Evolutionary conservation across 108 stramenopile genomes (phyloP).

Genomic region (Cyclostephanos invisitatus): DNA sequence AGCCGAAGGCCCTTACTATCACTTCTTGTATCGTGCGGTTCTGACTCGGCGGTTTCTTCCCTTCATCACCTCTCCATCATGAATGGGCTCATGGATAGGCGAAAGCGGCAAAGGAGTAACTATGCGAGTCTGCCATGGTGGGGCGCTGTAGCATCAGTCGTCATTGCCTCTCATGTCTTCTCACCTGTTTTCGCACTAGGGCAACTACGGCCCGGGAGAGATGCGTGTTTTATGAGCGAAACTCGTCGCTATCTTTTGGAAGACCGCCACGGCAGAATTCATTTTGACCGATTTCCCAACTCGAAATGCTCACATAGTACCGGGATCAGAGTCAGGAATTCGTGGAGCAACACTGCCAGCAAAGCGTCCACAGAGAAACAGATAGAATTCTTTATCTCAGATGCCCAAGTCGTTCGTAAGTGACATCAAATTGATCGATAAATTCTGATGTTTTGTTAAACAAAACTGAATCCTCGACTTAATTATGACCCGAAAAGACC

Average conservation of each 20-base stretch:
- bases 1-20: too few relatives aligned
- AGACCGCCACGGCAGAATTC: not conserved
- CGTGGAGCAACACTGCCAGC: not conserved
- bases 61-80: too few relatives aligned
- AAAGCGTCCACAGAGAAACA: not conserved
- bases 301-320: conserved; percentile 2
- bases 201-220: not conserved
- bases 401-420: conserved; percentile 49
- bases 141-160: not conserved
- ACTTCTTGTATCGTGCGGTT: too few relatives aligned
- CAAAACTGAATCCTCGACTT: not conserved
- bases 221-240: not conserved
- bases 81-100: not conserved
- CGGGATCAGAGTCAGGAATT: not conserved
- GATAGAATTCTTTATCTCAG: conserved; percentile 37
- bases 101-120: not conserved
- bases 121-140: not conserved
- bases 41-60: too few relatives aligned
- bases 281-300: not conserved
- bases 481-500: conserved; percentile 24
- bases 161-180: not conserved
- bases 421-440: conserved; percentile 5
- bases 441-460: not conserved
- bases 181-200: not conserved
- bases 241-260: not conserved